phyloP scores from a whole-genome alignment of 2,329 filamentous ascomycete genomes.

The Cytospora paraplurivora region DNA sequence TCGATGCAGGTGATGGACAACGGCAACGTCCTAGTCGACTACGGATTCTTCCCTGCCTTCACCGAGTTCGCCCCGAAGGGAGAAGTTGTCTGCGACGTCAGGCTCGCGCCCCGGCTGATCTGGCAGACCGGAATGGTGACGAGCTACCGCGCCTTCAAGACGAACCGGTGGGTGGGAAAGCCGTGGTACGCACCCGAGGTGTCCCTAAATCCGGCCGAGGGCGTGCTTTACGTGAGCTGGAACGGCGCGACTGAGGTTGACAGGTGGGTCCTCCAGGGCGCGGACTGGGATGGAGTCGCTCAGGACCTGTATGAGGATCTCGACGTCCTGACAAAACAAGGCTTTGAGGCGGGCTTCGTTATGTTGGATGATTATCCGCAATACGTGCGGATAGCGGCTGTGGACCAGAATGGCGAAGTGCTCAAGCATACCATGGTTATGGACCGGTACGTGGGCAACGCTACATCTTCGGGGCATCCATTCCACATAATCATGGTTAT shows the following conservation, averaged over 20 bases:
- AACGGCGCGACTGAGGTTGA: slow-evolving; percentile 30
- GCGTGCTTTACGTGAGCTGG: slow-evolving; percentile 31
- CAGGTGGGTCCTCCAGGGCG: slow-evolving; percentile 29
- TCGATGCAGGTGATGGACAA: slow-evolving; percentile 22
- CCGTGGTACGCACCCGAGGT: slow-evolving; percentile 23
- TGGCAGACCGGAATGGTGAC: slow-evolving; percentile 28
- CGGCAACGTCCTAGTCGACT: slow-evolving; percentile 28
- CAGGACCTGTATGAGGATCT: slow-evolving; percentile 21
- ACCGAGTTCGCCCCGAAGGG: slow-evolving; percentile 28
- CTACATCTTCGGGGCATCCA: background rate
- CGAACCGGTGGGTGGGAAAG: slow-evolving; percentile 25
- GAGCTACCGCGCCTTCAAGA: slow-evolving; percentile 31
- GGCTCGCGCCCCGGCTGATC: slow-evolving; percentile 28
- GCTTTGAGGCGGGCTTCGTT: slow-evolving; percentile 26
- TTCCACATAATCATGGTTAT: background rate
- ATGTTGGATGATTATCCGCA: slow-evolving; percentile 22
- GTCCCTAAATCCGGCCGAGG: slow-evolving; percentile 15
- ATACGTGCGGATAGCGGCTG: slow-evolving; percentile 27
- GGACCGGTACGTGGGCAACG: slow-evolving; percentile 28
- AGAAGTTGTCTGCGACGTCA: slow-evolving; percentile 30
- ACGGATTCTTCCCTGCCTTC: slow-evolving; percentile 29
- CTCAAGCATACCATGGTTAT: slow-evolving; percentile 26
- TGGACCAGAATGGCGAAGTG: slow-evolving; percentile 25
- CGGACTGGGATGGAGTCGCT: slow-evolving; percentile 18
- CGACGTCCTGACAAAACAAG: slow-evolving; percentile 22